A percentile compares a stretch with the other conserved stretches of the same genome.
phyloP scores from a whole-genome alignment of 495 filamentous ascomycete species.

The Penicillium odoratum region DNA sequence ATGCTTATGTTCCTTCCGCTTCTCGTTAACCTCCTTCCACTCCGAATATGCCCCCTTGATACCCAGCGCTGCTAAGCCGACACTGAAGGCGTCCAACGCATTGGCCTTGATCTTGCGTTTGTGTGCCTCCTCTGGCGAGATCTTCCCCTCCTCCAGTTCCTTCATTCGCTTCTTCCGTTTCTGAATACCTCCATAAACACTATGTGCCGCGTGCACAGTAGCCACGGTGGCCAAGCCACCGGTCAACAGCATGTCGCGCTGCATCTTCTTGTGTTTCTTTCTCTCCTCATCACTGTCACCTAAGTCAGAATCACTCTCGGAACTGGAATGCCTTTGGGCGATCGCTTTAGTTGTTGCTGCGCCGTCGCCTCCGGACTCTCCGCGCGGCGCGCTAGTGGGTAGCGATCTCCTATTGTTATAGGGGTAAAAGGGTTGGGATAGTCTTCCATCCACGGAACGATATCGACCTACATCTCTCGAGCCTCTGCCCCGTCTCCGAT shows the following conservation, averaged over 20 bases:
- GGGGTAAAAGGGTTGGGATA: constrained; percentile 16
- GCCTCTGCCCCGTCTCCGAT: constrained; percentile 46
- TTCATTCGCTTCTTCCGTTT: constrained; percentile 69
- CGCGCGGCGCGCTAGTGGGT: constrained; percentile 21
- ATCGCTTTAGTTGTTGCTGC: neutral
- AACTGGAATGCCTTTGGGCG: constrained; percentile 54
- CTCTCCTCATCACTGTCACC: constrained; percentile 78
- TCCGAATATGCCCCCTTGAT: constrained; percentile 80
- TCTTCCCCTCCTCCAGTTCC: constrained; percentile 69
- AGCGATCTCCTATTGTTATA: neutral
- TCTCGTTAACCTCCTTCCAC: constrained; percentile 66
- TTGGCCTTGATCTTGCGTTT: constrained; percentile 74
- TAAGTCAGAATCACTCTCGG: constrained; percentile 59
- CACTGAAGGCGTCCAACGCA: constrained; percentile 70
- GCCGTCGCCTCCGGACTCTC: neutral
- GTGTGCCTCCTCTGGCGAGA: constrained; percentile 76
- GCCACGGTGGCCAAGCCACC: constrained; percentile 83
- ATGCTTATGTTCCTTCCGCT: constrained; percentile 53
- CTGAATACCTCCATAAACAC: constrained; percentile 73
- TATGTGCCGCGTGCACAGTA: constrained; percentile 85
- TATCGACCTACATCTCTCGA: constrained; percentile 54
- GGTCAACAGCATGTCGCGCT: constrained; percentile 80
- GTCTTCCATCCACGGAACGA: constrained; percentile 24
- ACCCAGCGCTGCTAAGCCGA: constrained; percentile 82
- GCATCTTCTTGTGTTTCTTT: constrained; percentile 71